These are phyloP conservation scores for Penicillium vulpinum DNA, from an alignment of 2,329 filamentous ascomycete genomes.

Conservation along the genomic window DNA sequence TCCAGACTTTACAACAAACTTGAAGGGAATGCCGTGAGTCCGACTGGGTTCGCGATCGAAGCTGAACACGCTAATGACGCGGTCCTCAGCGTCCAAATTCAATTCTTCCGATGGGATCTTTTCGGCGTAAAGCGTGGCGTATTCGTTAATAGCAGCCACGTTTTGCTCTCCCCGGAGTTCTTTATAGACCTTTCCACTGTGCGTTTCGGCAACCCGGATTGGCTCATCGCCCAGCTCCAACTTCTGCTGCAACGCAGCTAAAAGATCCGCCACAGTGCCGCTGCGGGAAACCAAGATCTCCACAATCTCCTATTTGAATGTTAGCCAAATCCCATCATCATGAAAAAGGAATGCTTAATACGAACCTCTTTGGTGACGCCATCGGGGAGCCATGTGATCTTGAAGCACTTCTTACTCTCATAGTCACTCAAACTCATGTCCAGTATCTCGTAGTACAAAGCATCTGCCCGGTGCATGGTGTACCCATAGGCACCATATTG, in stretches of 20 bases:
- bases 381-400: constrained; percentile 81
- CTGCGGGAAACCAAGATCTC: constrained; percentile 88
- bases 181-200: constrained; percentile 80
- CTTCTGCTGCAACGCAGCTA: constrained; percentile 76
- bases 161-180: constrained; percentile 68
- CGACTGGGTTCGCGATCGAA: constrained; percentile 88
- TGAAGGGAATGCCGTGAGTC: constrained; percentile 85
- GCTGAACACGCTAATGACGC: constrained; percentile 79
- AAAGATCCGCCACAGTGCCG: constrained; percentile 74
- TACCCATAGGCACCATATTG: constrained; percentile 71
- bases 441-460: constrained; percentile 86
- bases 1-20: constrained; percentile 78
- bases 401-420: constrained; percentile 86
- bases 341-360: neutral
- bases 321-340: constrained; percentile 16
- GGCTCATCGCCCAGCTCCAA: constrained; percentile 75
- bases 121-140: constrained; percentile 77
- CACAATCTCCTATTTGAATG: constrained; percentile 61
- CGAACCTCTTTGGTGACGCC: constrained; percentile 86
- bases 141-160: constrained; percentile 84
- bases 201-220: constrained; percentile 76
- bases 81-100: constrained; percentile 62
- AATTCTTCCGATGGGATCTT: constrained; percentile 70
- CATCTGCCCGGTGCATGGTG: constrained; percentile 68
- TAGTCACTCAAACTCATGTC: constrained; percentile 93